phyloP scores from a whole-genome alignment of 1,284 basidiomycete genomes.

The Ganoderma lucidum region DNA sequence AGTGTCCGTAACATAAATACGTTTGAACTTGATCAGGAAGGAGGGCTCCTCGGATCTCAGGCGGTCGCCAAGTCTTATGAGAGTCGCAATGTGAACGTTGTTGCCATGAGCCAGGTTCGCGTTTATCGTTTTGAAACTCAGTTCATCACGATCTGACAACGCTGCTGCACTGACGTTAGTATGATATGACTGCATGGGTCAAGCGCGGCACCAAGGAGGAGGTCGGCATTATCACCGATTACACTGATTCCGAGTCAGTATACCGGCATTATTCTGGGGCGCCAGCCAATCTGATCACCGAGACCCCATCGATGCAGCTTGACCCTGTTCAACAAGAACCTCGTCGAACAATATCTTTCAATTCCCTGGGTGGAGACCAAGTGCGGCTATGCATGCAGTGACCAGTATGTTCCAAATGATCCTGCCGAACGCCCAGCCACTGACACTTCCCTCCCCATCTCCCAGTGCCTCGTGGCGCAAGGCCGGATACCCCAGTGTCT shows the following conservation, averaged over 20 bases:
- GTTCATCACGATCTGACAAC: slow-evolving; percentile 29
- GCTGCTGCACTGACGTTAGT: slow-evolving; percentile 51
- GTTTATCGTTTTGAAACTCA: slow-evolving; percentile 30
- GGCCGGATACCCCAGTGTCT: slow-evolving; percentile 85
- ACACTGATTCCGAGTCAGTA: slow-evolving; percentile 69
- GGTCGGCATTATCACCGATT: slow-evolving; percentile 93
- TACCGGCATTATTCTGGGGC: slow-evolving; percentile 13
- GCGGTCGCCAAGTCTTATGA: slow-evolving; percentile 88
- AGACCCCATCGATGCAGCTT: slow-evolving; percentile 52
- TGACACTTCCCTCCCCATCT: slow-evolving; percentile 30
- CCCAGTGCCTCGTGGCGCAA: slow-evolving; percentile 84
- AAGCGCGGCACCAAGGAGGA: slow-evolving; percentile 88
- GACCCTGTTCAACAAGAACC: slow-evolving; percentile 81
- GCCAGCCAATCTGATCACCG: slow-evolving; percentile 24
- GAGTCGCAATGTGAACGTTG: slow-evolving; percentile 66
- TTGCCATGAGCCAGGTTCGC: slow-evolving; percentile 88
- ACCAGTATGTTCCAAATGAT: slow-evolving; percentile 65
- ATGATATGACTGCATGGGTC: slow-evolving; percentile 98
- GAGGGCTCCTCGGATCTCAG: slow-evolving; percentile 94
- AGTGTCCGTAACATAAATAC: slow-evolving; percentile 17
- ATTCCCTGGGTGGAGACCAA: slow-evolving; percentile 83
- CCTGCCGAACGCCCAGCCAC: slow-evolving; percentile 31
- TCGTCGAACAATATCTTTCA: slow-evolving; percentile 81
- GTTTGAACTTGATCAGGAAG: slow-evolving; percentile 63
- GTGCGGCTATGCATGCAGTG: slow-evolving; percentile 96